These are phyloP conservation scores for Phytophthora colocasiae DNA, from an alignment of 352 stramenopile genomes.

Conservation along the genomic window DNA sequence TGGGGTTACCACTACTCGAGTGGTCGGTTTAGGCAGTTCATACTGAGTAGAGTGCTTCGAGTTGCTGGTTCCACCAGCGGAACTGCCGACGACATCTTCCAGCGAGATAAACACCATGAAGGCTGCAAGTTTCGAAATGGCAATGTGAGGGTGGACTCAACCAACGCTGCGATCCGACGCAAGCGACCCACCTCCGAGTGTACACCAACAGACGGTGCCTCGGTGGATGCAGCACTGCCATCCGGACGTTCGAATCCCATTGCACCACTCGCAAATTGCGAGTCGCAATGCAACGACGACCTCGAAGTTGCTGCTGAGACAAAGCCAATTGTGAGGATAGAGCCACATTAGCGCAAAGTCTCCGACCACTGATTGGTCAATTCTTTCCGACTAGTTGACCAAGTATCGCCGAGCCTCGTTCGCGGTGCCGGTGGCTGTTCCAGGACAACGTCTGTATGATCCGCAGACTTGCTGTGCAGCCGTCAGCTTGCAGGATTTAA, in stretches of 20 bases:
- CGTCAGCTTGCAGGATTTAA: slow-evolving; percentile 10
- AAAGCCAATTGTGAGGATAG: slow-evolving; percentile 25
- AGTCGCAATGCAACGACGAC: slow-evolving; percentile 40
- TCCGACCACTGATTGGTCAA: slow-evolving; percentile 11
- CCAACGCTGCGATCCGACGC: slow-evolving; percentile 21
- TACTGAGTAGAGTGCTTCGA: slow-evolving; percentile 16
- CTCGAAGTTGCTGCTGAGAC: slow-evolving; percentile 32
- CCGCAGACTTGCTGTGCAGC: slow-evolving; percentile 28
- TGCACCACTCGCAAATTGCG: slow-evolving; percentile 11
- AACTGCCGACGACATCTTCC: slow-evolving; percentile 57
- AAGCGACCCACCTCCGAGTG: slow-evolving; percentile 5
- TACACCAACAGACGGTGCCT: slow-evolving; percentile 10
- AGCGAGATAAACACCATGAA: slow-evolving; percentile 86
- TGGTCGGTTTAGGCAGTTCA: slow-evolving; percentile 27
- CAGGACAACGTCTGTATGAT: slow-evolving; percentile 32
- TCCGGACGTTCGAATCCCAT: slow-evolving; percentile 17
- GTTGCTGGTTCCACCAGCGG: slow-evolving; percentile 13
- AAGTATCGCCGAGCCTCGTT: slow-evolving; percentile 10
- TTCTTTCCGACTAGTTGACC: slow-evolving; percentile 29
- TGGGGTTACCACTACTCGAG: slow-evolving; percentile 74
- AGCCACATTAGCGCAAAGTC: slow-evolving; percentile 10
- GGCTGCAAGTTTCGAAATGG: slow-evolving; percentile 15
- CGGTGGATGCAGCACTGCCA: slow-evolving; percentile 22
- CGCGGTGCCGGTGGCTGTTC: slow-evolving; percentile 17
- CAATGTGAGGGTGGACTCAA: slow-evolving; percentile 23